Evolutionary conservation across 2,329 filamentous ascomycete genomes (phyloP).

Genomic region (Talaromyces atroroseus): DNA sequence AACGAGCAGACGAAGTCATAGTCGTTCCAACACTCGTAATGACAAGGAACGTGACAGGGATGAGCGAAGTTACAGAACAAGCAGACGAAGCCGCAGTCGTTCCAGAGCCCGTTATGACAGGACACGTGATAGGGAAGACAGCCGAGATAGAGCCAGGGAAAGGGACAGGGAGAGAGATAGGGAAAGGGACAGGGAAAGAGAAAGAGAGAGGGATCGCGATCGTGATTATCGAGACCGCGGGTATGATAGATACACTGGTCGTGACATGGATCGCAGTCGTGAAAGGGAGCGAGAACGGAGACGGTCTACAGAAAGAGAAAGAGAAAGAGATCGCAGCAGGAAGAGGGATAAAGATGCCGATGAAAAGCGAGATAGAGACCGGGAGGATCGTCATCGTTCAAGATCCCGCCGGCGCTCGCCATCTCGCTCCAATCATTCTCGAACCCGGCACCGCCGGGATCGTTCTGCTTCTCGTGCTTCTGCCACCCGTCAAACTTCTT

Average conservation of each 20-base stretch:
- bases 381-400: slow-evolving; percentile 14
- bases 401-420: slow-evolving; percentile 10
- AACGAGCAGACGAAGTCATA: slow-evolving; percentile 16
- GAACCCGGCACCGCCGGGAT: slow-evolving; percentile 5
- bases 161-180: slow-evolving; percentile 23
- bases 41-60: slow-evolving; percentile 28
- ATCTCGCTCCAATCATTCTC: background rate
- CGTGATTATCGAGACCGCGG: slow-evolving; percentile 28
- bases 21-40: slow-evolving; percentile 23
- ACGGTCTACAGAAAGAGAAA: slow-evolving; percentile 11
- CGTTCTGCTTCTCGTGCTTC: slow-evolving; percentile 9
- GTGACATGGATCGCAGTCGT: slow-evolving; percentile 22
- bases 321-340: slow-evolving; percentile 15
- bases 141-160: slow-evolving; percentile 19
- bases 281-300: slow-evolving; percentile 15
- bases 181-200: slow-evolving; percentile 28
- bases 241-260: slow-evolving; percentile 23
- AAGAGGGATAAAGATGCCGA: slow-evolving; percentile 13
- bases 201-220: slow-evolving; percentile 20
- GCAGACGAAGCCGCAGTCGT: slow-evolving; percentile 21
- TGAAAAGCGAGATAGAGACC: slow-evolving; percentile 1
- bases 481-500: slow-evolving; percentile 18
- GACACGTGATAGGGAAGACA: slow-evolving; percentile 28
- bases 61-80: slow-evolving; percentile 16
- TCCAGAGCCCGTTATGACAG: slow-evolving; percentile 20